Evolutionary conservation across 31 red algal genomes (phyloP).

Genomic region (Asparagopsis taxiformis): DNA sequence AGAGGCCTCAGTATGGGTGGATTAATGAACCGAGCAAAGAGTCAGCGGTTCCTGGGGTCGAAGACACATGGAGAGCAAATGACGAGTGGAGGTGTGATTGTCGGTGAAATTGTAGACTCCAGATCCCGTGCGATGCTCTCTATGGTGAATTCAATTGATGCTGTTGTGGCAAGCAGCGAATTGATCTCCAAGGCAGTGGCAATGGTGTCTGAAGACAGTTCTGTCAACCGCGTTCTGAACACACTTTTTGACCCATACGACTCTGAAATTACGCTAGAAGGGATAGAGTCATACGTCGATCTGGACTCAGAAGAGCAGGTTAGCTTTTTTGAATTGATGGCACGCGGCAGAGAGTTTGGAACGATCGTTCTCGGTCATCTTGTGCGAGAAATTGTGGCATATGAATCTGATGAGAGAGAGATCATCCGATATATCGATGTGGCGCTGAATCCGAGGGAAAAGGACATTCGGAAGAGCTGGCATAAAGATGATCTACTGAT

Average conservation of each 20-base stretch:
- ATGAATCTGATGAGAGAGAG: slow-evolving; percentile 18
- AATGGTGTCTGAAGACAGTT: slow-evolving; percentile 66
- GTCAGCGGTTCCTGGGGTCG: slow-evolving; percentile 61
- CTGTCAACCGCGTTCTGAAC: slow-evolving; percentile 62
- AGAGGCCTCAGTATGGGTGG: no score
- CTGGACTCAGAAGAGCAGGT: slow-evolving; percentile 32
- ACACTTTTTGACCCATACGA: slow-evolving; percentile 68
- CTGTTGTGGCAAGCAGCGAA: slow-evolving; percentile 68
- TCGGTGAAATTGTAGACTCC: slow-evolving; percentile 69
- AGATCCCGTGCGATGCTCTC: slow-evolving; percentile 63
- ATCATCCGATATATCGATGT: slow-evolving; percentile 58
- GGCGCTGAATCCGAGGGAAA: slow-evolving; percentile 37
- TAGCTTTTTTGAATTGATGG: slow-evolving; percentile 74
- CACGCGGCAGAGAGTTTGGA: slow-evolving; percentile 47
- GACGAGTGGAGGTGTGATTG: slow-evolving; percentile 41
- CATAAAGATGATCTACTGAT: slow-evolving; percentile 58
- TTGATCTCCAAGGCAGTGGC: slow-evolving; percentile 71
- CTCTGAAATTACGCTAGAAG: slow-evolving; percentile 59
- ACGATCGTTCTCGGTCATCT: slow-evolving; percentile 61
- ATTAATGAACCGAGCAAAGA: slow-evolving; percentile 49
- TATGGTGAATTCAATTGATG: slow-evolving; percentile 66
- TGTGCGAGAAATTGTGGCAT: slow-evolving; percentile 32
- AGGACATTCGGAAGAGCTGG: slow-evolving; percentile 54
- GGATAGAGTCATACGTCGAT: slow-evolving; percentile 52
- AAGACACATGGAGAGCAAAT: slow-evolving; percentile 21